phyloP scores from a whole-genome alignment of 2,329 filamentous ascomycete species.

The Albophoma yamanashiensis region DNA sequence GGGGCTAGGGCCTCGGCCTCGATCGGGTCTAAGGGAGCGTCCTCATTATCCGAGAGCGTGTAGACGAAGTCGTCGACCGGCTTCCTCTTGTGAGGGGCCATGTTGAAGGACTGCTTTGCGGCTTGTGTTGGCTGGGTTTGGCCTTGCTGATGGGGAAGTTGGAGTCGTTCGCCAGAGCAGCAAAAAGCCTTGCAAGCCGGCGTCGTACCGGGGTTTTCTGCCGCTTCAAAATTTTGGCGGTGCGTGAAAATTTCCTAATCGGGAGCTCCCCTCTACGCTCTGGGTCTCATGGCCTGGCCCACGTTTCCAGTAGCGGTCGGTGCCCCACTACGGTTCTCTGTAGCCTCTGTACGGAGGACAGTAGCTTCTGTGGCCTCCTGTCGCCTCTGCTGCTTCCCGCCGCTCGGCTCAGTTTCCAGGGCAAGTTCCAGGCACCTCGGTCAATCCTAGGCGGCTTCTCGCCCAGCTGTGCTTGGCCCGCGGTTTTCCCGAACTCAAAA shows the following conservation, averaged over 20 bases:
- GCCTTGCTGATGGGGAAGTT: neutral
- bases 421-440: neutral
- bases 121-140: neutral
- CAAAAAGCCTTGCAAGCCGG: slow-evolving; percentile 3
- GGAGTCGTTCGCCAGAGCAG: neutral
- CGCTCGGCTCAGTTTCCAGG: neutral
- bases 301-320: neutral
- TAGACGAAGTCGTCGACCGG: slow-evolving; percentile 47
- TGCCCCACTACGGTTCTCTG: neutral
- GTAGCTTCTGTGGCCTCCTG: no score
- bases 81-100: slow-evolving; percentile 41
- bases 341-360: no score
- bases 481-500: slow-evolving; percentile 9
- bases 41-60: slow-evolving; percentile 49
- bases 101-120: slow-evolving; percentile 13
- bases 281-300: neutral
- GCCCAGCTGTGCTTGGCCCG: neutral
- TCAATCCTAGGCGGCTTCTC: neutral
- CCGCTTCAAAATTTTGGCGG: slow-evolving; percentile 14
- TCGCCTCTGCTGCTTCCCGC: neutral
- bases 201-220: slow-evolving; percentile 9
- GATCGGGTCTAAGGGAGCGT: slow-evolving; percentile 34
- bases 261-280: neutral
- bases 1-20: slow-evolving; percentile 37
- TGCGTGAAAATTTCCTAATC: slow-evolving; percentile 5